Base-by-base conservation (phyloP, 1,284 basidiomycete species). In the Mycena sp. region DNA sequence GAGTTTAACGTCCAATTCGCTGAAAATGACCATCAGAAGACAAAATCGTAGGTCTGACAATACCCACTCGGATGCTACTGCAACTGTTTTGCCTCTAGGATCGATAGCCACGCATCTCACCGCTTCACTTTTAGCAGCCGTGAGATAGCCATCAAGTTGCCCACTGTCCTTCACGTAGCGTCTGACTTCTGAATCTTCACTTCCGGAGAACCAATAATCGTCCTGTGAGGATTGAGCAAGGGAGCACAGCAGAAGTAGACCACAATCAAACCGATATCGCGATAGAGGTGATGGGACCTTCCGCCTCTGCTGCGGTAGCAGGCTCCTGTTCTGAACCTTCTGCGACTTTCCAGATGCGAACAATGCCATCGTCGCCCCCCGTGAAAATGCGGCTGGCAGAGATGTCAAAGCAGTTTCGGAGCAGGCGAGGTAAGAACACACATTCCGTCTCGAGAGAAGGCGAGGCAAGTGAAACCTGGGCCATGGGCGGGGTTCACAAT, bases 51-150 rank as follows among this genome's bases (percentile, higher is more conserved):
- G 29, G 40, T 58, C 48, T 50, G 68, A 50, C 29, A 35, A 51
- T 7, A 84, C 91, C 73, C 73, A 96, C 93, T 96, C 95, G 11
- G 91, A 92, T 37, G 92, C 86, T 32, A 97, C 90, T 6, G 94
- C 95, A 19, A 95, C 85, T 52, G 87, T 82, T 67, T 87, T 85
- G 11, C 92, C 92, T 63, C 86, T 81, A 0, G 90, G 89, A 74
- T 98, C 94, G 49, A 98, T 82, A 25, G 93, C 88, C 35, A 95
- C 81, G 69, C 89, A 92, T 64, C 94, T 86, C 37, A 95, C 87
- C 12, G 92, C 16, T 26, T 17, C 25, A 11, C 4, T 12, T 58
- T 19, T 50, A 4, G 87, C 83, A 51, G 86, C 86, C 4, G 89
- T 89, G 30, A 98, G 78, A 61, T 90, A 81, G 4, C 86, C 90